Evolutionary conservation across 1,284 basidiomycete genomes (phyloP).

Genomic region (Irpex sp.): DNA sequence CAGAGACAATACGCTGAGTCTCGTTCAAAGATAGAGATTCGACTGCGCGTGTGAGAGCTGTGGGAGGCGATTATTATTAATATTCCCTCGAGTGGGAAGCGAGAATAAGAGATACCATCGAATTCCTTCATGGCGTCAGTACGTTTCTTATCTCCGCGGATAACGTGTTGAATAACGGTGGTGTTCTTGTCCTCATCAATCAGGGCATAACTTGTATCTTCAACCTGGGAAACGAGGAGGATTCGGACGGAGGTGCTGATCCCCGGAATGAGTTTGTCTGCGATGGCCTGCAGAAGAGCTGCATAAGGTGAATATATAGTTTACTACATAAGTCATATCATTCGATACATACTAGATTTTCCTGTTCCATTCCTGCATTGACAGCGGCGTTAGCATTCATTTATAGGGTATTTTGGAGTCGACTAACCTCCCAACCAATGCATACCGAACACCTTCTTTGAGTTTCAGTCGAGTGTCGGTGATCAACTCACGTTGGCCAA

Average conservation of each 20-base stretch:
- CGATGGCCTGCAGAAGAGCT: constrained; percentile 10
- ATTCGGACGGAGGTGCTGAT: constrained; percentile 9
- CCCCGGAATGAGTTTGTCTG: constrained; percentile 11
- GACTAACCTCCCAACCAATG: constrained; percentile 36
- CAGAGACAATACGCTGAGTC: constrained; percentile 14
- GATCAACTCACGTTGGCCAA: constrained; percentile 50
- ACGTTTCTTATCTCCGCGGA: constrained; percentile 10
- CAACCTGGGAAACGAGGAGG: constrained; percentile 9
- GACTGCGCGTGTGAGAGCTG: constrained; percentile 16
- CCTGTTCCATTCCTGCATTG: constrained; percentile 10
- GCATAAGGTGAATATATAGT: too few species aligned
- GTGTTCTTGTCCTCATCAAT: neutral
- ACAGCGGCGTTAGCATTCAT: neutral
- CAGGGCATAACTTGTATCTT: neutral
- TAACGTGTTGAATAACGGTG: constrained; percentile 9
- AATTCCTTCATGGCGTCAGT: constrained; percentile 10
- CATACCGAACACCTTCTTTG: constrained; percentile 49
- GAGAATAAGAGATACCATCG: neutral
- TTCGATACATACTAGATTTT: constrained; percentile 6
- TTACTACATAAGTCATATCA: neutral
- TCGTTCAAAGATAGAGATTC: constrained; percentile 16
- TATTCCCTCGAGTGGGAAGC: neutral
- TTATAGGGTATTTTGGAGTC: neutral
- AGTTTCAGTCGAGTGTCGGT: constrained; percentile 48
- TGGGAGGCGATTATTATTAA: neutral